Evolutionary conservation across 495 filamentous ascomycete genomes (phyloP), one percentile per base, ranked within the genome.

Genomic region (Xylaria telfairii): DNA sequence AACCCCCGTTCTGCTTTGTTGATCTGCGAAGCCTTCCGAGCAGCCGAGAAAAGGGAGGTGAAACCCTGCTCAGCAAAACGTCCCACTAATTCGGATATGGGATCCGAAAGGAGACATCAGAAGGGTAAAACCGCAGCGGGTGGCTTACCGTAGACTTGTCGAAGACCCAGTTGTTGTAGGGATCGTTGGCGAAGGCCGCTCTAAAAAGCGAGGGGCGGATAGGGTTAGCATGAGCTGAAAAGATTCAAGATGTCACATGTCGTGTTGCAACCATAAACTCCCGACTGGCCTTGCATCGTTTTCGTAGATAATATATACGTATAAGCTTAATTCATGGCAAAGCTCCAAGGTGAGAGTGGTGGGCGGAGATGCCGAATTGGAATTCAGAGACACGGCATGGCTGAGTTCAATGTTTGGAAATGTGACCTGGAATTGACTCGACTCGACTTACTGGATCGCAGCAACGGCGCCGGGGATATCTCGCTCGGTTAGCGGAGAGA

Each of bases 101-200:
- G 17, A 62, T 63, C 60, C 49, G 53, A 63, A 62, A 10, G 26
- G 32, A 47, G n/a, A 69, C n/a, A n/a, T n/a, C n/a, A n/a, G n/a
- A n/a, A n/a, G n/a, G n/a, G n/a, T n/a, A 59, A 73, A 78, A 68
- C 34, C 3, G 34, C 34, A 37, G 34, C 34, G 8, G 15, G 24
- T 44, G 81, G 86, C 88, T 77, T 86, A 87, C 69, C 79, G 78
- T 71, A 80, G 79, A 77, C 87, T 72, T 84, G 54, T 82, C 81
- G 75, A 87, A 90, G 13, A 88, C 79, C 89, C 89, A 92, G 13
- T 81, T 80, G 76, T 88, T 90, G 73, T 90, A 91, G 19, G 90
- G 90, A 73, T 92, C 90, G 26, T 90, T 83, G 10, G 83, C 83
- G 78, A 92, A 92, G 21, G 89, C 88, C 74, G 85, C 82, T 73